These are phyloP conservation scores for Anthoceros angustus DNA, from an alignment of 225 moss, liverwort and hornwort species.

Conservation along the genomic window DNA sequence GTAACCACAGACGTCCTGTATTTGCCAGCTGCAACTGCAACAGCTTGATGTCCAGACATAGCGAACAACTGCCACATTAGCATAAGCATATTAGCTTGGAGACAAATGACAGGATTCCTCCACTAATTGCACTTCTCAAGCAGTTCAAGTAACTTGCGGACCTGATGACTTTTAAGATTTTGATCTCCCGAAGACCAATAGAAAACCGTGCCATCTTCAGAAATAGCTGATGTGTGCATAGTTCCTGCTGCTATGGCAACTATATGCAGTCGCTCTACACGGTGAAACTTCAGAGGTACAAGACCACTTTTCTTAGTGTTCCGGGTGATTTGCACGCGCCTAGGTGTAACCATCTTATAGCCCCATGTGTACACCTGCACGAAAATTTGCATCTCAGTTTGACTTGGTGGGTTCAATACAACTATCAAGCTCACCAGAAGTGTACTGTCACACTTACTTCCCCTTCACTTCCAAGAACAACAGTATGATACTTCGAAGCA, in stretches of 20 bases:
- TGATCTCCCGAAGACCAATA: slow-evolving; percentile 83
- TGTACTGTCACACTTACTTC: slow-evolving; percentile 32
- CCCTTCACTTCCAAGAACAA: slow-evolving; percentile 78
- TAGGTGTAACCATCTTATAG: slow-evolving; percentile 94
- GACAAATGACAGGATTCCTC: neutral
- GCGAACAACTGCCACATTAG: slow-evolving; percentile 38
- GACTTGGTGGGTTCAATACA: neutral
- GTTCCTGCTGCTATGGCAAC: slow-evolving; percentile 82
- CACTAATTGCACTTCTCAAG: neutral
- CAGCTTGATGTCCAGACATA: slow-evolving; percentile 57
- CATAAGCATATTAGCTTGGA: neutral
- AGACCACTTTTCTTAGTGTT: slow-evolving; percentile 57
- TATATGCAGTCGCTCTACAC: slow-evolving; percentile 50
- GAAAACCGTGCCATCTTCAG: slow-evolving; percentile 68
- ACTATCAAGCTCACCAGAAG: neutral
- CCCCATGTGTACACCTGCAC: slow-evolving; percentile 90
- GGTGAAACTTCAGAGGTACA: slow-evolving; percentile 57
- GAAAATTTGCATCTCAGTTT: slow-evolving; percentile 7
- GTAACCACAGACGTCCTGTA: slow-evolving; percentile 75
- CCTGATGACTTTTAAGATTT: slow-evolving; percentile 56
- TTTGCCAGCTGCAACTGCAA: slow-evolving; percentile 80
- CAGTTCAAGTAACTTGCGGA: slow-evolving; percentile 11
- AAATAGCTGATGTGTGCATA: slow-evolving; percentile 68
- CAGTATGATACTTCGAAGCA: slow-evolving; percentile 76
- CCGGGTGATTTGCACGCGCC: slow-evolving; percentile 52